Base-by-base conservation (phyloP, 1,139 yeast species). In the Candida sp. region DNA sequence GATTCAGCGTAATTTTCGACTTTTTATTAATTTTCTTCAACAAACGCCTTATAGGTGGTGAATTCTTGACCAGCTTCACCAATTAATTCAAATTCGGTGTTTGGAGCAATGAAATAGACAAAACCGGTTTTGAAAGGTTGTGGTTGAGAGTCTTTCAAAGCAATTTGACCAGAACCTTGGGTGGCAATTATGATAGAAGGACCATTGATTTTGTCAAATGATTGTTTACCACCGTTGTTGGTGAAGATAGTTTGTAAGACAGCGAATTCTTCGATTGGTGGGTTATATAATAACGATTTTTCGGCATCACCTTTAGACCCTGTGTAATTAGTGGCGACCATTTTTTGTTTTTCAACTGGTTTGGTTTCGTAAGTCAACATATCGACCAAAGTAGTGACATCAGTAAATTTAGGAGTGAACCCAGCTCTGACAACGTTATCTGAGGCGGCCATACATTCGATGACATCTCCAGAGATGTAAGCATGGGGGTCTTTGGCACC, bases 401-500 rank as follows among this genome's bases (percentile, higher is more conserved):
- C 99, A 70, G 91, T 93, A 73, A 91, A 93, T 68, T 95, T 93
- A 47, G 99, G 99, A 11, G 99, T 93, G 73, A 93, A 93, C 7
- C 99, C 99, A 6, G 98, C 96, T 66, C 99, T 82, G 39, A 93
- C 97, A 46, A 93, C 99, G 59, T 93, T 93, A 64, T 93, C 99
- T 35, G 96, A 85, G 9, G 98, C 97, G 41, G 99, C 99, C 99
- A 93, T 93, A 73, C 99, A 95, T 70, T 93, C 99, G 58, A 93
- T 91, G 54, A 93, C 93, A 64, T 93, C 98, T 52, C 99, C 99
- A 44, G 85, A 79, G 51, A 93, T 93, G 69, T 95, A 93, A 32
- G 99, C 99, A 64, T 93, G 99, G 22, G 98, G 98, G 64, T 90
- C 98, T 70, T 90, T 89, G 41, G 99, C 99, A 63, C 88, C 89